These are phyloP conservation scores for Nitzschia sp. DNA, from an alignment of 108 stramenopile species.

Conservation along the genomic window DNA sequence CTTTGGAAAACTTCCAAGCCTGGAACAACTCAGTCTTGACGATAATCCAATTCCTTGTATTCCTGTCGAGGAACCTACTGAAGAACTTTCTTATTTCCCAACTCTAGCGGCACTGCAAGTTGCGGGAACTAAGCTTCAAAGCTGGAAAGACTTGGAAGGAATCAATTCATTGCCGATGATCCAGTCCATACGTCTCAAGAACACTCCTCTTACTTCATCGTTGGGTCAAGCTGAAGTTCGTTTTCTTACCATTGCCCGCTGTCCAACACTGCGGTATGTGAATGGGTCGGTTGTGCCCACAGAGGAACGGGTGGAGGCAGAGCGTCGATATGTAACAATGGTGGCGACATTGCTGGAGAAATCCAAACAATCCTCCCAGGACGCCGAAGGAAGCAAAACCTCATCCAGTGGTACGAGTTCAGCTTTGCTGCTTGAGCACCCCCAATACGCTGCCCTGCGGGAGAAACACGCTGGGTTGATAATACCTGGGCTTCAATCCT, in stretches of 20 bases:
- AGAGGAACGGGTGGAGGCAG: slow-evolving; percentile 77
- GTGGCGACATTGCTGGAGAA: slow-evolving; percentile 17
- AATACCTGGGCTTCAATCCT: slow-evolving; percentile 17
- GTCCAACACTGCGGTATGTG: slow-evolving; percentile 57
- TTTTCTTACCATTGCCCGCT: slow-evolving; percentile 70
- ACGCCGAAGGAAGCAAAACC: neutral
- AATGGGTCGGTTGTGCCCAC: slow-evolving; percentile 70
- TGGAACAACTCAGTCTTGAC: slow-evolving; percentile 77
- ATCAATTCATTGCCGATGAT: slow-evolving; percentile 47
- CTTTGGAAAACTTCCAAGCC: slow-evolving; percentile 48
- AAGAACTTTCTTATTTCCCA: slow-evolving; percentile 28
- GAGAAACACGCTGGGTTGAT: slow-evolving; percentile 62
- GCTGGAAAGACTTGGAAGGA: slow-evolving; percentile 70
- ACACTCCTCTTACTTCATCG: slow-evolving; percentile 64
- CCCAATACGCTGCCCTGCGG: slow-evolving; percentile 49
- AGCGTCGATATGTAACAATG: slow-evolving; percentile 67
- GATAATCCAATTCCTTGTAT: slow-evolving; percentile 65
- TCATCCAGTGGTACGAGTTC: slow-evolving; percentile 6
- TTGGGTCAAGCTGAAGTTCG: slow-evolving; percentile 78
- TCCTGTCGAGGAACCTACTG: neutral
- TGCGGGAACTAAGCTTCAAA: slow-evolving; percentile 56
- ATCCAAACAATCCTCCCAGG: neutral
- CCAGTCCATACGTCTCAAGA: slow-evolving; percentile 56
- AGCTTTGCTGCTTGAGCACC: slow-evolving; percentile 51
- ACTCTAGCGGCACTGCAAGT: slow-evolving; percentile 60